phyloP scores from a whole-genome alignment of 768 basidiomycete genomes.

The Leccinum longicurvipes region DNA sequence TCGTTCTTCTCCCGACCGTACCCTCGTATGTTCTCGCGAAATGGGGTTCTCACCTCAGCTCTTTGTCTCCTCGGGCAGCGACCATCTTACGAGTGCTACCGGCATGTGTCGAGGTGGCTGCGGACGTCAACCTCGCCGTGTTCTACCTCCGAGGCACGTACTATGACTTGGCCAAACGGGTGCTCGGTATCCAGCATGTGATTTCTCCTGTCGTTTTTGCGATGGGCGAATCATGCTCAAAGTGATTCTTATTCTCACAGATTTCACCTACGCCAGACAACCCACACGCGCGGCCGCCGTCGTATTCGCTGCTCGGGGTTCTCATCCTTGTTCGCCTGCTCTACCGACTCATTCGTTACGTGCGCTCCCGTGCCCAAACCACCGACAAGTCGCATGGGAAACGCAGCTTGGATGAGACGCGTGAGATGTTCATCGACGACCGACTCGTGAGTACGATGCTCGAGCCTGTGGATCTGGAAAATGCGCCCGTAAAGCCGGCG shows the following conservation, averaged over 20 bases:
- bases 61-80: slow-evolving; percentile 32
- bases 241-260: slow-evolving; percentile 37
- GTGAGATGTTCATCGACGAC: slow-evolving; percentile 55
- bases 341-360: slow-evolving; percentile 52
- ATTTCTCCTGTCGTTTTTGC: slow-evolving; percentile 11
- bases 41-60: slow-evolving; percentile 40
- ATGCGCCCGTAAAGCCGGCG: slow-evolving; percentile 51
- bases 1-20: slow-evolving; percentile 64
- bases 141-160: slow-evolving; percentile 83
- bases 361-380: slow-evolving; percentile 34
- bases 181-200: slow-evolving; percentile 71
- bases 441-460: slow-evolving; percentile 58
- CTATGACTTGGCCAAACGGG: slow-evolving; percentile 65
- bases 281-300: slow-evolving; percentile 72
- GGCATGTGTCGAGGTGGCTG: slow-evolving; percentile 47
- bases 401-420: slow-evolving; percentile 26
- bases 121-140: slow-evolving; percentile 73
- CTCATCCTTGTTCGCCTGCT: slow-evolving; percentile 63
- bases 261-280: slow-evolving; percentile 70
- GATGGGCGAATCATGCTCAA: background rate
- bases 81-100: slow-evolving; percentile 40
- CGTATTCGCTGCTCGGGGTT: slow-evolving; percentile 82
- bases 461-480: slow-evolving; percentile 48
- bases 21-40: slow-evolving; percentile 61
- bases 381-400: slow-evolving; percentile 35